phyloP scores from a whole-genome alignment of 2,329 filamentous ascomycete species.

The Lachnellula suecica region DNA sequence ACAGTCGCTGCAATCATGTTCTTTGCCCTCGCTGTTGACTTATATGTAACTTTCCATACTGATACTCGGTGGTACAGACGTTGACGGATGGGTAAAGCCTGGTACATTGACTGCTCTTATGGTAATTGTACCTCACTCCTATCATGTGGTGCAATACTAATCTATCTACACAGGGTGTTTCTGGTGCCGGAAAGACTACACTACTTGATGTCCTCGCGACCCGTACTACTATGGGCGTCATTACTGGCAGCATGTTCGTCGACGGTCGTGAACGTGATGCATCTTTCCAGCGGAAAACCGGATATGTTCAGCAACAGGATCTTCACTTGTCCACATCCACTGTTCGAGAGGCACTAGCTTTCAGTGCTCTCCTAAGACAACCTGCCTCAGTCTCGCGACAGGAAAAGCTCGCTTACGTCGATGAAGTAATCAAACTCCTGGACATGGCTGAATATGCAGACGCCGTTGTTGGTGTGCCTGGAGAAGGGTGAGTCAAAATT shows the following conservation, averaged over 20 bases:
- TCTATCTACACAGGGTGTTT: slow-evolving; percentile 15
- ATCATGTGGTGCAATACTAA: slow-evolving; percentile 31
- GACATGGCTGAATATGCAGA: slow-evolving; percentile 92
- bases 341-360: slow-evolving; percentile 82
- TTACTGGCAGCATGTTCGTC: slow-evolving; percentile 73
- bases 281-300: slow-evolving; percentile 89
- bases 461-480: slow-evolving; percentile 86
- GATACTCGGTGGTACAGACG: no score
- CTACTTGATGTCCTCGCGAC: slow-evolving; percentile 78
- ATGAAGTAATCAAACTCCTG: slow-evolving; percentile 86
- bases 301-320: slow-evolving; percentile 93
- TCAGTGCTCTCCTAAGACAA: slow-evolving; percentile 84
- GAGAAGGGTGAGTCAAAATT: slow-evolving; percentile 70
- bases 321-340: slow-evolving; percentile 82
- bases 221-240: slow-evolving; percentile 84
- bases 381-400: slow-evolving; percentile 67
- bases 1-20: neutral
- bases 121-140: no score
- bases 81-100: slow-evolving; percentile 71
- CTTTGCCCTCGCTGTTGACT: neutral
- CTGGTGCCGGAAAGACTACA: slow-evolving; percentile 85
- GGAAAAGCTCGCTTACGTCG: slow-evolving; percentile 88
- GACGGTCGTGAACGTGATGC: slow-evolving; percentile 35
- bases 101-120: slow-evolving; percentile 68
- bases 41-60: no score